These are phyloP conservation scores for Neltuma alba DNA, from an alignment of 306 rosid genomes.

Conservation along the genomic window DNA sequence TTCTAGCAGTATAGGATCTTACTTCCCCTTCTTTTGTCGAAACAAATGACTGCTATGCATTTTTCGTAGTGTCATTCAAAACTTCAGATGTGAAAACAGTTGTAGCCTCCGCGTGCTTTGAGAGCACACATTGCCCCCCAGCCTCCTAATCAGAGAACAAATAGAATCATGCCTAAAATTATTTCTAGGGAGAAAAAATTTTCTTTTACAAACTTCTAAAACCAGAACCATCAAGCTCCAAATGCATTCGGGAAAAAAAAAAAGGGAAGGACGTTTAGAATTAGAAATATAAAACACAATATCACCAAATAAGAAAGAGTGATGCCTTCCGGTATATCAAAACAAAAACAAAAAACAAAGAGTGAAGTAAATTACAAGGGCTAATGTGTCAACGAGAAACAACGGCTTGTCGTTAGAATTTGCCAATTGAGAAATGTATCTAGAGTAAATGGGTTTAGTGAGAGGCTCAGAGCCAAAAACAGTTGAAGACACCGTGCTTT, in stretches of 20 bases:
- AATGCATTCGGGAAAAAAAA: too few relatives aligned
- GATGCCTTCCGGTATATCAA: too few relatives aligned
- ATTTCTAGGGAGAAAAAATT: too few relatives aligned
- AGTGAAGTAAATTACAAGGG: conserved; percentile 57
- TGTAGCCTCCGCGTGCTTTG: conserved; percentile 72
- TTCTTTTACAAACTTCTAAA: background rate
- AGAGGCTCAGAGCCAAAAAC: too few relatives aligned
- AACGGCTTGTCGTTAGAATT: conserved; percentile 62
- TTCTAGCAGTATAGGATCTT: too few relatives aligned
- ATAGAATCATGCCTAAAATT: too few relatives aligned
- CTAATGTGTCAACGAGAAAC: conserved; percentile 74
- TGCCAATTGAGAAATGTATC: conserved; percentile 45
- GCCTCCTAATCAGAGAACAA: too few relatives aligned
- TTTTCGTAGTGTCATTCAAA: conserved; percentile 64
- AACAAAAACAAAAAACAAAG: too few relatives aligned
- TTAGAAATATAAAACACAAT: too few relatives aligned
- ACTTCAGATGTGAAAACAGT: conserved; percentile 74
- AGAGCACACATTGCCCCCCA: conserved; percentile 73
- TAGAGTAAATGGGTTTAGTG: background rate
- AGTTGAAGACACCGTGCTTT: too few relatives aligned
- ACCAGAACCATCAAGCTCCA: background rate
- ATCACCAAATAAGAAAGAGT: background rate
- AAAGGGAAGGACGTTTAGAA: too few relatives aligned
- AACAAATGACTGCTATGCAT: conserved; percentile 65
- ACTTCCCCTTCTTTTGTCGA: too few relatives aligned